Base-by-base conservation (phyloP, 352 stramenopile species). In the Thraustochytrium sp. region DNA sequence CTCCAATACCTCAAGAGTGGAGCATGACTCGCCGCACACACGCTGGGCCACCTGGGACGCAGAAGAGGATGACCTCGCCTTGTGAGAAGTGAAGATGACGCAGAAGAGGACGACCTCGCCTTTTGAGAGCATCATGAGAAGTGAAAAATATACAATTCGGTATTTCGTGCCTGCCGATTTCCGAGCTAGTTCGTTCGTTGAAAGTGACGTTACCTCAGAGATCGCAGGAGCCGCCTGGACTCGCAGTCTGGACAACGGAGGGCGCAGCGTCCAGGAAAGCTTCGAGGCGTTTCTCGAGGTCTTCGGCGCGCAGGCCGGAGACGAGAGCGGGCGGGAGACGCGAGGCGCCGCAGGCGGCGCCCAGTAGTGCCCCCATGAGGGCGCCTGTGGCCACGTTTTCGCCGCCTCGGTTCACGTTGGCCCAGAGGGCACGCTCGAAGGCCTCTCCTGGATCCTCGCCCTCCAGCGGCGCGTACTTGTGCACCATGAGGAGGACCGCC, bases 341-440 rank as follows among this genome's bases (percentile, higher is more conserved):
- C 9, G 55, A 73, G 40, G 86, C 62, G 4, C 89, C 88, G 9
- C 54, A 78, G 40, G 85, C 63, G 16, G 90, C 90, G 44, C 90
- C 91, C 26, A 93, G 76, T 37, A 94, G 74, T 23, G 90, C 90
- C 18, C 91, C 91, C 9, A 94, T 72, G 1, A 90, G 44, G 2
- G 89, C 87, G 26, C 89, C 91, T 37, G 89, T 83, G 84, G 91
- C 90, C 5, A 93, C 90, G 87, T 94, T 94, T 77, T 94, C 91
- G 56, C 91, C 91, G 26, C 91, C 91, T 0, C 88, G 87, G 85
- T 94, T 94, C 42, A 90, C 90, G 86, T 92, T 94, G 13, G 86
- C 86, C 3, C 94, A 56, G 1, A 94, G 75, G 11, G 85, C 90
- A 13, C 83, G 74, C 86, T 88, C 84, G 31, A 84, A 84, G 37